Base-by-base conservation (phyloP, 2,329 filamentous ascomycete species). In the Stachybotrys chartarum region DNA sequence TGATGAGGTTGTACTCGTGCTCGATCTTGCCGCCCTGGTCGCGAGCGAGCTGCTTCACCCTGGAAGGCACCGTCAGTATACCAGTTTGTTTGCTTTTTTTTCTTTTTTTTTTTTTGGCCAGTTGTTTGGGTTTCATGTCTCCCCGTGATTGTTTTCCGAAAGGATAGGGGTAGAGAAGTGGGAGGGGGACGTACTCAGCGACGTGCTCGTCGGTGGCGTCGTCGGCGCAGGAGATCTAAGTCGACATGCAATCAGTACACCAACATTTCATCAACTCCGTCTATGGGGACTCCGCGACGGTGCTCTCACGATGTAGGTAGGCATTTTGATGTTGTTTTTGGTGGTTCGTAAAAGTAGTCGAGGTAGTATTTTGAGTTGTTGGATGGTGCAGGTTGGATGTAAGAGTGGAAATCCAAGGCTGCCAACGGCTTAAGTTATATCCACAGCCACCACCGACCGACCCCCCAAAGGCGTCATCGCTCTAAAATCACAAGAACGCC, bases 1-100 rank as follows among this genome's bases (percentile, higher is more conserved):
- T 95, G 81, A 96, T 91, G 64, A 96, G 75, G 58, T 76, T 86
- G 79, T 90, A 96, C 71, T 94, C 89, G 64, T 94, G 85, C 55
- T 76, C 83, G 75, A 97, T 94, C 72, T 83, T 84, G 69, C 91
- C 93, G 68, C 93, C 93, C 69, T 93, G 84, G 47, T 87, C 81
- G 57, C 70, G 75, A 63, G 86, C 88, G 57, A 86, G 76, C 70
- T 92, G 76, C 84, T 96, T 96, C 58, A 88, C 87, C 53, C 88
- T 91, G n/a, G 7, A 35, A 7, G 24, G 30, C n/a, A 30, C n/a
- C 32, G 8, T 32, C 5, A n/a, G 49, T 51, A 16, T 31, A 30
- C 32, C 14, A 14, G 6, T 16, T 42, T 42, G 5, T 10, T 42
- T 14, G 10, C 12, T 12, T 39, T 39, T 39, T 7, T 7, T 39